These are phyloP conservation scores for Tricholoma flavovirens DNA, from an alignment of 768 basidiomycete genomes.

Conservation along the genomic window DNA sequence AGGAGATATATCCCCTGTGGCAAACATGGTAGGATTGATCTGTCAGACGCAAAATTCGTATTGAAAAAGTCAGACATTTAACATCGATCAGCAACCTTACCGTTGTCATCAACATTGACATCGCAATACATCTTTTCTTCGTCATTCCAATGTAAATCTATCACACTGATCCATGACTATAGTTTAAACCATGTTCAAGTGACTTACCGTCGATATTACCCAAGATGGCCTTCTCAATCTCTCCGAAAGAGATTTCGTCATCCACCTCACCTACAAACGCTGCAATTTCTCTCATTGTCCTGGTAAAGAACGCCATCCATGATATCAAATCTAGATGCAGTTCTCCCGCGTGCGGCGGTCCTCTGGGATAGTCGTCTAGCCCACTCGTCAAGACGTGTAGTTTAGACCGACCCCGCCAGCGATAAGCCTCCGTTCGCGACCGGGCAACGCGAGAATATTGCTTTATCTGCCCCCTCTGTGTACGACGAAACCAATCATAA, in stretches of 20 bases:
- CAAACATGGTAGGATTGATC: constrained; percentile 92
- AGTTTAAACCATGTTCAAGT: neutral
- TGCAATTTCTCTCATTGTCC: constrained; percentile 90
- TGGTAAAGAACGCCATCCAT: constrained; percentile 95
- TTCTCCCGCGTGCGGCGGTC: constrained; percentile 84
- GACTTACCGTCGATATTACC: constrained; percentile 76
- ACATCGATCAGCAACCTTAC: constrained; percentile 32
- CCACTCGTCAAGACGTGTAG: constrained; percentile 89
- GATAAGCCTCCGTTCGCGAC: constrained; percentile 87
- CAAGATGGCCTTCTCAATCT: constrained; percentile 76
- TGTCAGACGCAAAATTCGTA: constrained; percentile 24
- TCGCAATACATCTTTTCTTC: constrained; percentile 93
- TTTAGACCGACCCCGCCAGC: constrained; percentile 88
- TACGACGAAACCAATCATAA: constrained; percentile 94
- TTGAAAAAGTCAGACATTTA: neutral
- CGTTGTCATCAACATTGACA: constrained; percentile 76
- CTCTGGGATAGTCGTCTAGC: constrained; percentile 95
- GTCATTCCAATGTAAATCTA: constrained; percentile 93
- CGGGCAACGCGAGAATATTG: constrained; percentile 80
- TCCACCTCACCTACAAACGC: constrained; percentile 83
- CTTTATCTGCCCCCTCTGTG: constrained; percentile 90
- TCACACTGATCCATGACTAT: neutral
- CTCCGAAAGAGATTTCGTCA: constrained; percentile 68
- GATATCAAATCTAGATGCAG: constrained; percentile 89
- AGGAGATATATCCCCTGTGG: constrained; percentile 86